These are phyloP conservation scores for Ascoidea rubescens DNA, from an alignment of 805 yeast genomes.

Conservation along the genomic window DNA sequence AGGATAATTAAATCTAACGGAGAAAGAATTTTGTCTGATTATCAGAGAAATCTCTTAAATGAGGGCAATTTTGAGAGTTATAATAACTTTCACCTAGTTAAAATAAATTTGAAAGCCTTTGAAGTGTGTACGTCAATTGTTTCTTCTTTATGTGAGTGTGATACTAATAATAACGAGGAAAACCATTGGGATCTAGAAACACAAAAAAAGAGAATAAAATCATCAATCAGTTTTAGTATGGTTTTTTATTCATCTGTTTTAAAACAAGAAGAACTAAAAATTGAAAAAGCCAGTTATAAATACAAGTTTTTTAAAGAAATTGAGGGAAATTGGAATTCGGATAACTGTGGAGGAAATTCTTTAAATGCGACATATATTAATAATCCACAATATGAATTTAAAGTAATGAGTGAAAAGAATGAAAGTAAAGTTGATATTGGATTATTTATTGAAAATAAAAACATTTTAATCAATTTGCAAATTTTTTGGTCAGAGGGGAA, in stretches of 20 bases:
- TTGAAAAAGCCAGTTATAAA: slow-evolving; percentile 21
- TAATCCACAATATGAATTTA: slow-evolving; percentile 41
- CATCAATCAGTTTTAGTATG: neutral
- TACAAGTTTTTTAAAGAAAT: slow-evolving; percentile 13
- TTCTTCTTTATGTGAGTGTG: too few species aligned
- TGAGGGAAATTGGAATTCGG: slow-evolving; percentile 31
- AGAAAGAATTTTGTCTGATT: neutral
- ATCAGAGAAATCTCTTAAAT: neutral
- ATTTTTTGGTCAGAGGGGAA: slow-evolving; percentile 25
- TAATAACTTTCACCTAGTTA: neutral
- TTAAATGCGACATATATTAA: slow-evolving; percentile 26
- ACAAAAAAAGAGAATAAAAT: too few species aligned
- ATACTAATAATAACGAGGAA: neutral
- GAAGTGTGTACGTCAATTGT: too few species aligned
- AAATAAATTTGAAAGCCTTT: neutral
- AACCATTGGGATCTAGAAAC: too few species aligned
- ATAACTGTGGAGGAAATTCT: slow-evolving; percentile 43
- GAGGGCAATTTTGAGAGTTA: neutral
- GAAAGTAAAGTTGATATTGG: slow-evolving; percentile 9
- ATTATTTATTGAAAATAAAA: slow-evolving; percentile 14
- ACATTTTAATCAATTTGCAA: slow-evolving; percentile 26
- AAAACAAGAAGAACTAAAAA: slow-evolving; percentile 4
- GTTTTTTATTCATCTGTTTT: neutral
- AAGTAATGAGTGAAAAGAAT: slow-evolving; percentile 7
- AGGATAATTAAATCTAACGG: neutral